A percentile compares a stretch with the other conserved stretches of the same genome.
These are phyloP conservation scores for Sclerotinia borealis DNA, from an alignment of 2,329 filamentous ascomycete species.

Conservation along the genomic window DNA sequence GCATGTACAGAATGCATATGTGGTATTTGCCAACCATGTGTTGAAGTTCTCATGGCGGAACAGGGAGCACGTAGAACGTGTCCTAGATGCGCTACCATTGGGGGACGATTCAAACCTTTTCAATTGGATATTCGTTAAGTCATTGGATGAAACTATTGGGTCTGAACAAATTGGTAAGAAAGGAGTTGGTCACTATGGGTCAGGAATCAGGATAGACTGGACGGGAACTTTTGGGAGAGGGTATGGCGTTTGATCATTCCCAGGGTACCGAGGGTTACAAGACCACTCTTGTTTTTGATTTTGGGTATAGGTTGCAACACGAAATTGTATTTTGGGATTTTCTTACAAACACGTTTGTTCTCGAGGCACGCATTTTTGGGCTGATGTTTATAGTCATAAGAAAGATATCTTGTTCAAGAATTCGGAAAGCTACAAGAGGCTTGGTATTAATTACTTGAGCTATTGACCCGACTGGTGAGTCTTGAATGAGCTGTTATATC, in stretches of 20 bases:
- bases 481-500: neutral
- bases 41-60: constrained; percentile 71
- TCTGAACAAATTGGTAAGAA: neutral
- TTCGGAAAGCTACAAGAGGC: neutral
- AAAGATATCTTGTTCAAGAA: neutral
- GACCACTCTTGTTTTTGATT: constrained; percentile 3
- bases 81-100: constrained; percentile 72
- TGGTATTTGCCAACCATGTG: constrained; percentile 82
- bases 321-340: neutral
- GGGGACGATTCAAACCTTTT: constrained; percentile 77
- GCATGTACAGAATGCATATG: constrained; percentile 96
- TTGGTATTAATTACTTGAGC: neutral
- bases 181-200: neutral
- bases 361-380: constrained; percentile 5
- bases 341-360: neutral
- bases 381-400: constrained; percentile 13
- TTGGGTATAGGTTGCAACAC: constrained; percentile 6
- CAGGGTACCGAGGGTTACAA: neutral
- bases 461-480: neutral
- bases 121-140: constrained; percentile 69
- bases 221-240: constrained; percentile 1
- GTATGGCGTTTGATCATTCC: constrained; percentile 9
- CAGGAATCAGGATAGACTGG: constrained; percentile 6
- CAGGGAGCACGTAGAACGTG: constrained; percentile 72
- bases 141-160: neutral